These are phyloP conservation scores for Candida wancherniae DNA, from an alignment of 805 yeast species.

Conservation along the genomic window DNA sequence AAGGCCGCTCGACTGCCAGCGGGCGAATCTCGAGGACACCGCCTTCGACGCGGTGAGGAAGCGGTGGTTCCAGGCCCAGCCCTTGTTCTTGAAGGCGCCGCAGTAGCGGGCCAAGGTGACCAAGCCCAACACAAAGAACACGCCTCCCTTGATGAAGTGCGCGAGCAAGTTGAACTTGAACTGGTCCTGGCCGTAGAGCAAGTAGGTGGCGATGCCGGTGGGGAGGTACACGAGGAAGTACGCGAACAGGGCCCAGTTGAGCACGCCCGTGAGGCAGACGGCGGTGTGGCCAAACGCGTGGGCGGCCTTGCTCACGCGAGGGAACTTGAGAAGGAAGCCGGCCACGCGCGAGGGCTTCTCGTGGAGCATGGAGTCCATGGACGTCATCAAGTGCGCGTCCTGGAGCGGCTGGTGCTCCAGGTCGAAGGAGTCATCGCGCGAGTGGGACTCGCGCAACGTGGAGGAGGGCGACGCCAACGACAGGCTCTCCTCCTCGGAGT, in stretches of 20 bases:
- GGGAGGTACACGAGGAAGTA: slow-evolving; percentile 56
- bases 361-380: slow-evolving; percentile 17
- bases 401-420: slow-evolving; percentile 13
- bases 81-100: slow-evolving; percentile 70
- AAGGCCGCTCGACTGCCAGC: slow-evolving; percentile 41
- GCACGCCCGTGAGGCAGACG: slow-evolving; percentile 5
- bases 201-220: slow-evolving; percentile 61
- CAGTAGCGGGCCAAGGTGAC: slow-evolving; percentile 80
- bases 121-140: slow-evolving; percentile 71
- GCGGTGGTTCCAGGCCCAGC: slow-evolving; percentile 85
- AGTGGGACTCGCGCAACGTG: slow-evolving; percentile 13
- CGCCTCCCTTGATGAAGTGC: slow-evolving; percentile 94
- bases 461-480: slow-evolving; percentile 12
- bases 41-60: slow-evolving; percentile 14
- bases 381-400: slow-evolving; percentile 22
- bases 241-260: slow-evolving; percentile 64
- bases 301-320: slow-evolving; percentile 12
- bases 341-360: slow-evolving; percentile 8
- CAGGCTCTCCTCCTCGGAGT: slow-evolving; percentile 14
- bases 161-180: slow-evolving; percentile 80
- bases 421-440: slow-evolving; percentile 20
- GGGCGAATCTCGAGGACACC: slow-evolving; percentile 32
- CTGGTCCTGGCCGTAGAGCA: slow-evolving; percentile 60
- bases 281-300: slow-evolving; percentile 20
- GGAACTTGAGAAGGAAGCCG: slow-evolving; percentile 10